Percentiles rank a stretch among this genome's conserved stretches.
phyloP scores from a whole-genome alignment of 208 protist species.

The Trypanosomatidae sp. region DNA sequence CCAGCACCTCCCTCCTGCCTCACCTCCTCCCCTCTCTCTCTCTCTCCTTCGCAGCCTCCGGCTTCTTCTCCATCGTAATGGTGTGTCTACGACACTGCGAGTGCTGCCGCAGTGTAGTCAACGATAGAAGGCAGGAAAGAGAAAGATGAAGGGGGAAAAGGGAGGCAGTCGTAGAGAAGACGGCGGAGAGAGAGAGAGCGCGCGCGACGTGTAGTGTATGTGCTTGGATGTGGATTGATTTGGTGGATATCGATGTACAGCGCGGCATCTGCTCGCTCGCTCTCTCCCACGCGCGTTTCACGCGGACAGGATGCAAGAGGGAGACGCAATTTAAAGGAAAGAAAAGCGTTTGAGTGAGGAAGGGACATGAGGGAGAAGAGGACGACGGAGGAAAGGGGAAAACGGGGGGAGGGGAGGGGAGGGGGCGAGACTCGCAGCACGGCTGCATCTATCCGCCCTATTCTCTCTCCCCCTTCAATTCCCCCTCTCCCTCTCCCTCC shows the following conservation, averaged over 20 bases:
- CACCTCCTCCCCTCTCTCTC: not conserved
- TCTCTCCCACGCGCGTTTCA: not conserved
- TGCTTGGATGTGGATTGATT: not conserved
- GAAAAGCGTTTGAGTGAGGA: not conserved
- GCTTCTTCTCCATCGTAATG: not conserved
- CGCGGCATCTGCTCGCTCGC: not conserved
- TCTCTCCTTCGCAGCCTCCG: not conserved
- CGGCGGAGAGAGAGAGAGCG: too few species aligned
- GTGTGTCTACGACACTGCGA: not conserved
- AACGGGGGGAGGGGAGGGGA: not conserved
- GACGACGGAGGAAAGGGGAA: not conserved
- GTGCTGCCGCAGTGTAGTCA: not conserved
- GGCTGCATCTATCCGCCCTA: not conserved
- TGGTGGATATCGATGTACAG: not conserved
- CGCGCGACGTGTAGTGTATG: too few species aligned
- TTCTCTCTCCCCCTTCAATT: not conserved
- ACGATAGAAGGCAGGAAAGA: too few species aligned
- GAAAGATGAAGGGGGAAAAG: too few species aligned
- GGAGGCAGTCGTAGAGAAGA: not conserved
- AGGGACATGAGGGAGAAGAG: too few species aligned
- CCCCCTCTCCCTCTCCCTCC: not conserved
- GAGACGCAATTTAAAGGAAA: not conserved
- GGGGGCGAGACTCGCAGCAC: not conserved
- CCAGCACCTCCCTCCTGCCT: too few species aligned
- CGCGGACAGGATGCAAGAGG: not conserved